A percentile compares a stretch with the other conserved stretches of the same genome.
phyloP scores from a whole-genome alignment of 164 flowering plant species.

The Tetracentron sinense region DNA sequence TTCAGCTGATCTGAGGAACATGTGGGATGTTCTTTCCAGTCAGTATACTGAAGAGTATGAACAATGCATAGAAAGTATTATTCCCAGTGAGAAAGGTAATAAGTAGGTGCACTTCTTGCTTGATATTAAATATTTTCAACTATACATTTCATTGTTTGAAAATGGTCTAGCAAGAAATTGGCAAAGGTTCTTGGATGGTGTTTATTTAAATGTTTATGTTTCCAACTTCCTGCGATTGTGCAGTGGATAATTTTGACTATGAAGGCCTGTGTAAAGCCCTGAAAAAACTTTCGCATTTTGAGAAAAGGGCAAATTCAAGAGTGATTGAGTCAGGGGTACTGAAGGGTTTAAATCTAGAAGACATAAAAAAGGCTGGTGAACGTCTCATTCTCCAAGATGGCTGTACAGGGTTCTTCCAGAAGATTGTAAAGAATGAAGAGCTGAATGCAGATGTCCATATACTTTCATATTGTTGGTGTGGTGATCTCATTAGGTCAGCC shows the following conservation, averaged over 20 bases:
- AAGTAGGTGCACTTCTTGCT: not conserved
- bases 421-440: slow-evolving; percentile 41
- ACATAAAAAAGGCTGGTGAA: slow-evolving; percentile 73
- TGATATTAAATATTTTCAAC: not conserved
- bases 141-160: not conserved
- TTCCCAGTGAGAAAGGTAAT: slow-evolving; percentile 42
- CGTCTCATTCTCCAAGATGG: slow-evolving; percentile 74
- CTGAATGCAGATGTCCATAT: slow-evolving; percentile 51
- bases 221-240: slow-evolving; percentile 23
- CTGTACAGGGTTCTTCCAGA: slow-evolving; percentile 59
- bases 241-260: slow-evolving; percentile 55
- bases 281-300: slow-evolving; percentile 68
- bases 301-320: slow-evolving; percentile 68
- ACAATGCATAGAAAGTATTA: slow-evolving; percentile 59
- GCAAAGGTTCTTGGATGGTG: not conserved
- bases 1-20: slow-evolving; percentile 54
- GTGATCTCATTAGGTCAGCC: slow-evolving; percentile 58
- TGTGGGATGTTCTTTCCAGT: slow-evolving; percentile 55
- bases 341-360: slow-evolving; percentile 75
- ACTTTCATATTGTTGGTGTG: slow-evolving; percentile 74
- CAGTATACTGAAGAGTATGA: slow-evolving; percentile 70
- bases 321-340: slow-evolving; percentile 76
- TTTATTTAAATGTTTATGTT: not conserved
- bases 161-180: not conserved
- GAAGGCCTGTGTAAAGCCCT: slow-evolving; percentile 56